Evolutionary conservation across 345 rosid species (phyloP).

Genomic region (Eucalyptus cloeziana): DNA sequence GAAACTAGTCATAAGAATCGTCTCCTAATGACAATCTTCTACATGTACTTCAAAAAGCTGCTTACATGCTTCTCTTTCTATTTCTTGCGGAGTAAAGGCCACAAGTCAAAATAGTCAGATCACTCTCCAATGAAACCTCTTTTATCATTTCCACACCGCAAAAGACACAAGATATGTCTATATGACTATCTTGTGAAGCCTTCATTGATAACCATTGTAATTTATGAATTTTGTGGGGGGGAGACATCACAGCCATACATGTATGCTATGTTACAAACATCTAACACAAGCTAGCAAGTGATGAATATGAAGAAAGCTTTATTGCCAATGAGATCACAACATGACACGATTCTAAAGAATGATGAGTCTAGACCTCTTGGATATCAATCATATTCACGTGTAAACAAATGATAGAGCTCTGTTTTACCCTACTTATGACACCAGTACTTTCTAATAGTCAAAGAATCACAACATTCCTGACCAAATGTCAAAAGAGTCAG

Average conservation of each 20-base stretch:
- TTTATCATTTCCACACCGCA: no score
- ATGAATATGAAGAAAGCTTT: not conserved
- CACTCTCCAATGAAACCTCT: no score
- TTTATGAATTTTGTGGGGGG: no score
- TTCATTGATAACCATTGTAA: not conserved
- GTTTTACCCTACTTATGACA: not conserved
- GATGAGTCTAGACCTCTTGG: no score
- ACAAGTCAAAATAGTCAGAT: no score
- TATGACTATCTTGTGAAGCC: not conserved
- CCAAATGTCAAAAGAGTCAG: not conserved
- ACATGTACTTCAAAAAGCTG: no score
- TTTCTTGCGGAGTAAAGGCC: no score
- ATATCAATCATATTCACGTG: no score
- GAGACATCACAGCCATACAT: not conserved
- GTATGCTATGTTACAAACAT: not conserved
- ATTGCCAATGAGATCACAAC: not conserved
- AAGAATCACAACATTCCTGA: not conserved
- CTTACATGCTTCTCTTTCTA: no score
- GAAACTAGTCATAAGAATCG: no score
- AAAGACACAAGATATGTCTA: not conserved
- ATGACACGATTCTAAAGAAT: not conserved
- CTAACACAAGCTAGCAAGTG: not conserved
- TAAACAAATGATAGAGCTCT: not conserved
- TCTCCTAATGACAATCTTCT: no score
- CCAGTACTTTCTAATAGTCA: not conserved